phyloP scores from a whole-genome alignment of 306 rosid species.

The Fragaria vesca region DNA sequence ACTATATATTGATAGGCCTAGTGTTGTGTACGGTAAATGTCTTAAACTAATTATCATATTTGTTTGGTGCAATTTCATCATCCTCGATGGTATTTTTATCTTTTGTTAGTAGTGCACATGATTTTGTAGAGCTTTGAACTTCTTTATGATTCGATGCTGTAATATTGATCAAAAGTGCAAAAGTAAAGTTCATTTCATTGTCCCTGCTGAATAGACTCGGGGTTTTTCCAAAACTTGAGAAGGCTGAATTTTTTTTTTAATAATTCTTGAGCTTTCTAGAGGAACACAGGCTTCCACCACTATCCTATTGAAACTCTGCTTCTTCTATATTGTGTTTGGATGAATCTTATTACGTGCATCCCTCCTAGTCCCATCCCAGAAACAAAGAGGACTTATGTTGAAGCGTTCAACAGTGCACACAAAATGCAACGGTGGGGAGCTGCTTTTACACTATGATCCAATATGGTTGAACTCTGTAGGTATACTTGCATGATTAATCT shows the following conservation, averaged over 20 bases:
- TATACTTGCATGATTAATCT: background rate
- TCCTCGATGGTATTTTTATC: background rate
- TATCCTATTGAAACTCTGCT: background rate
- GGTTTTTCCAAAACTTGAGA: background rate
- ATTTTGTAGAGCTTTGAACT: background rate
- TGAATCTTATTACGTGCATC: background rate
- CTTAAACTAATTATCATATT: background rate
- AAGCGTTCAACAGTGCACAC: background rate
- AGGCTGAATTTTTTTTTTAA: background rate
- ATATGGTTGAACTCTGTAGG: background rate
- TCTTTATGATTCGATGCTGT: background rate
- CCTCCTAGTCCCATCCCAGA: background rate
- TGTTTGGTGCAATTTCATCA: background rate
- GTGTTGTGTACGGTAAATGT: background rate
- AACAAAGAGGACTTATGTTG: background rate
- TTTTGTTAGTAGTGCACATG: background rate
- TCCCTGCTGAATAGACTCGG: background rate
- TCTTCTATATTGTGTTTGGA: background rate
- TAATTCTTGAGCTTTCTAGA: background rate
- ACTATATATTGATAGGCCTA: background rate
- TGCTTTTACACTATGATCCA: background rate
- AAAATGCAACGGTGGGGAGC: background rate
- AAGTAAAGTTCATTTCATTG: background rate
- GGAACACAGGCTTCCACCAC: background rate
- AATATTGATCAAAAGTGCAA: background rate